Conservation (phyloP, 2,329 filamentous ascomycete species). For the Trichoderma atroviride region DNA sequence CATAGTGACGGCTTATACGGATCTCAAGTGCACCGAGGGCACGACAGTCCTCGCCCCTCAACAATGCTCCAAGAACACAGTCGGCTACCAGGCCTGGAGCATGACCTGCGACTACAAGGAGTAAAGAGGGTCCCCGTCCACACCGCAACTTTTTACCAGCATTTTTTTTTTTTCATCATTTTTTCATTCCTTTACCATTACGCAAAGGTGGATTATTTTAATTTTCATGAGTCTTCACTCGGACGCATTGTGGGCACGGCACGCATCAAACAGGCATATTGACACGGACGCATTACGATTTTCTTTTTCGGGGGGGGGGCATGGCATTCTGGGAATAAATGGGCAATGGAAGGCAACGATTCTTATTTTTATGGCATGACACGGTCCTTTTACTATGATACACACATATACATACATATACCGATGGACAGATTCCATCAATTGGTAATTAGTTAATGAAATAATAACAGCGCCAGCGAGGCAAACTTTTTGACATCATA, state of each 20-base stretch:
- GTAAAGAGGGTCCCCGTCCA: background rate
- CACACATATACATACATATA: slow-evolving; percentile 11
- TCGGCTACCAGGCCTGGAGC: slow-evolving; percentile 25
- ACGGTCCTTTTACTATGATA: slow-evolving; percentile 20
- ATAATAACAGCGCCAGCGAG: slow-evolving; percentile 23
- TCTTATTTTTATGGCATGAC: slow-evolving; percentile 8
- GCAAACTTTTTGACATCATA: background rate
- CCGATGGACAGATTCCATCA: background rate
- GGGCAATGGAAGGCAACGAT: background rate
- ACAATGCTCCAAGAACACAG: slow-evolving; percentile 4
- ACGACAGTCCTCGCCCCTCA: slow-evolving; percentile 4
- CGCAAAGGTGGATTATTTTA: slow-evolving; percentile 13
- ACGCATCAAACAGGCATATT: background rate
- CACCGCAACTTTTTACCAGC: slow-evolving; percentile 10
- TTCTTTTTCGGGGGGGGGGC: background rate
- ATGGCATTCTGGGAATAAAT: slow-evolving; percentile 6
- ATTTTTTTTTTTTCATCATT: background rate
- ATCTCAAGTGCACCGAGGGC: slow-evolving; percentile 22
- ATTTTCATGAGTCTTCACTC: background rate
- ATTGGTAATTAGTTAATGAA: slow-evolving; percentile 14
- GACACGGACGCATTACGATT: slow-evolving; percentile 13
- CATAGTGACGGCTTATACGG: slow-evolving; percentile 29
- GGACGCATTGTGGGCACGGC: slow-evolving; percentile 15
- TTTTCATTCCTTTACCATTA: background rate
- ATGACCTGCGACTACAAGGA: slow-evolving; percentile 27